A percentile compares a stretch with the other conserved stretches of the same genome.
Conservation (phyloP, 2,329 filamentous ascomycete species). For the Alternaria novae-zelandiae region DNA sequence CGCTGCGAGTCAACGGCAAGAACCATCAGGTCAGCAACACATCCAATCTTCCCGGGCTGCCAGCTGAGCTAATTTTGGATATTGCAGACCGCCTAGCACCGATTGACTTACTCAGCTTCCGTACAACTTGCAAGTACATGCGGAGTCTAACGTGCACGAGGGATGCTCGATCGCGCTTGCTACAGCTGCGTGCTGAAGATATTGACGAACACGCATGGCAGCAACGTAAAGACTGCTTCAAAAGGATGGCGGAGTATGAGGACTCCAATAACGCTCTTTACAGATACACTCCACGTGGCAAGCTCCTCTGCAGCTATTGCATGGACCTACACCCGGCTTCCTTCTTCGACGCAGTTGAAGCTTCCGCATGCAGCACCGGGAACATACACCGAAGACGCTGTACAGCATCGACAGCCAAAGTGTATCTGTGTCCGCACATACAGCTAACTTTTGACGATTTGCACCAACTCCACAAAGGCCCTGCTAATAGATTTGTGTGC, state of each 20-base stretch:
- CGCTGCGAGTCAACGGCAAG: background rate
- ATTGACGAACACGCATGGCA: background rate
- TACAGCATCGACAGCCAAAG: background rate
- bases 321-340: background rate
- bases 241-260: background rate
- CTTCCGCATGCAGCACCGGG: rapidly evolving
- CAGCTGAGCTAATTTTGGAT: background rate
- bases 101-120: background rate
- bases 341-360: rapidly evolving
- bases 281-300: background rate
- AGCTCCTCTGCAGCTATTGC: background rate
- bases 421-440: background rate
- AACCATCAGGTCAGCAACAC: background rate
- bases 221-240: background rate
- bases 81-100: background rate
- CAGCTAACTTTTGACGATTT: background rate
- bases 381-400: background rate
- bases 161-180: too few relatives aligned
- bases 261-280: background rate
- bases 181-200: too few relatives aligned
- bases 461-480: background rate
- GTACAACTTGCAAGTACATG: background rate
- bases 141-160: background rate
- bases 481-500: rapidly evolving
- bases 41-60: background rate